These are phyloP conservation scores for Salicornia ramosissima DNA, from an alignment of 148 eudicot species.

Conservation along the genomic window DNA sequence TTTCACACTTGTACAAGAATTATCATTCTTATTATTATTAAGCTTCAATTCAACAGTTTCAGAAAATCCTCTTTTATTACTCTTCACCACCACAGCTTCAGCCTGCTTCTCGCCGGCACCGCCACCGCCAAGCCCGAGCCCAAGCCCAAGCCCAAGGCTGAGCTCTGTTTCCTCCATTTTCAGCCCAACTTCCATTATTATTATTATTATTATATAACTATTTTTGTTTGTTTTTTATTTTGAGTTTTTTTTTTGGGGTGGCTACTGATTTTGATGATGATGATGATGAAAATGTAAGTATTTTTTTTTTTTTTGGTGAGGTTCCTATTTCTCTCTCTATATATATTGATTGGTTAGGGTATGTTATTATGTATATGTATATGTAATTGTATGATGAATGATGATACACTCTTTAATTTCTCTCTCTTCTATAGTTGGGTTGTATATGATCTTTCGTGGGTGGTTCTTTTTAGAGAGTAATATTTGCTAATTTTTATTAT, in stretches of 20 bases:
- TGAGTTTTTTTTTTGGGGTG: neutral
- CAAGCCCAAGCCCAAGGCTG: conserved; percentile 7
- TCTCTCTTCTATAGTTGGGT: conserved; percentile 26
- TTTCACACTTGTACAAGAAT: neutral
- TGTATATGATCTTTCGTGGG: conserved; percentile 24
- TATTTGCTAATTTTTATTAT: too few relatives aligned
- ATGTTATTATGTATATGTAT: neutral
- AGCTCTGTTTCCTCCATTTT: conserved; percentile 17
- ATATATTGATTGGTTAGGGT: neutral
- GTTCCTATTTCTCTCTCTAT: neutral
- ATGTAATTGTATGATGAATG: neutral
- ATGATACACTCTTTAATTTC: conserved; percentile 11
- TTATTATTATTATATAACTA: neutral
- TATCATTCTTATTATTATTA: neutral
- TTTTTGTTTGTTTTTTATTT: neutral
- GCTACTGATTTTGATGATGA: neutral
- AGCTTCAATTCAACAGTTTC: conserved; percentile 12
- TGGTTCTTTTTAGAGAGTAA: conserved; percentile 14
- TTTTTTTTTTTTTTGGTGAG: neutral
- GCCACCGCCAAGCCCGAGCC: neutral
- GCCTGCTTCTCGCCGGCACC: neutral
- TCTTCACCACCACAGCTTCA: neutral
- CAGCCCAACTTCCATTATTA: conserved; percentile 3
- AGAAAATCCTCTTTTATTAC: conserved; percentile 10
- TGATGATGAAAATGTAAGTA: too few relatives aligned